Conservation (phyloP, 1,284 basidiomycete species). For the Mrakiaceae sp. region DNA sequence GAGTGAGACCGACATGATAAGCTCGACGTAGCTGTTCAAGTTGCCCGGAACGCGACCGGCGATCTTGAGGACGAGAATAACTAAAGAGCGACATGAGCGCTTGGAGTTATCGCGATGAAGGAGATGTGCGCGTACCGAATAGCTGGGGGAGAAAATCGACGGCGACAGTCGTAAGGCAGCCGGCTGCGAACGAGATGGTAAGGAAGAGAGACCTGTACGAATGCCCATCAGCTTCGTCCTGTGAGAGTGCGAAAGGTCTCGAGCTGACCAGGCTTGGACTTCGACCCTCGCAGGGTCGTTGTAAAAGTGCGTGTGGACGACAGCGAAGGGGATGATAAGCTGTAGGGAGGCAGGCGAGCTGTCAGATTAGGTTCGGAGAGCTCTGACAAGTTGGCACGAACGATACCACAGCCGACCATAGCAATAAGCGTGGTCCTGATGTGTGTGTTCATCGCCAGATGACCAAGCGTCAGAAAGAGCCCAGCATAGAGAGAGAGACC, state of each 20-base stretch:
- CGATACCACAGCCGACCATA: constrained; percentile 46
- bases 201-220: constrained; percentile 55
- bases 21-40: constrained; percentile 27
- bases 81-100: not conserved
- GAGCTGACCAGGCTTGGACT: constrained; percentile 41
- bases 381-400: too few species aligned
- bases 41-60: constrained; percentile 13
- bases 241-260: not conserved
- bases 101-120: too few species aligned
- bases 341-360: too few species aligned
- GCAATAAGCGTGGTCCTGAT: constrained; percentile 28
- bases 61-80: constrained; percentile 3
- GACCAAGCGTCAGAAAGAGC: not conserved
- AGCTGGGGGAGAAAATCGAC: constrained; percentile 53
- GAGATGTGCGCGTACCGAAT: constrained; percentile 28
- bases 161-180: constrained; percentile 48
- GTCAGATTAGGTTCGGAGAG: too few species aligned
- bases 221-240: not conserved
- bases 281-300: constrained; percentile 42
- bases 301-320: constrained; percentile 52
- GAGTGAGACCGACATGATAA: constrained; percentile 53
- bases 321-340: constrained; percentile 54
- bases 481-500: not conserved
- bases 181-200: constrained; percentile 54
- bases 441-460: not conserved